These are phyloP conservation scores for Hysterium pulicare DNA, from an alignment of 2,329 filamentous ascomycete species.

Conservation along the genomic window DNA sequence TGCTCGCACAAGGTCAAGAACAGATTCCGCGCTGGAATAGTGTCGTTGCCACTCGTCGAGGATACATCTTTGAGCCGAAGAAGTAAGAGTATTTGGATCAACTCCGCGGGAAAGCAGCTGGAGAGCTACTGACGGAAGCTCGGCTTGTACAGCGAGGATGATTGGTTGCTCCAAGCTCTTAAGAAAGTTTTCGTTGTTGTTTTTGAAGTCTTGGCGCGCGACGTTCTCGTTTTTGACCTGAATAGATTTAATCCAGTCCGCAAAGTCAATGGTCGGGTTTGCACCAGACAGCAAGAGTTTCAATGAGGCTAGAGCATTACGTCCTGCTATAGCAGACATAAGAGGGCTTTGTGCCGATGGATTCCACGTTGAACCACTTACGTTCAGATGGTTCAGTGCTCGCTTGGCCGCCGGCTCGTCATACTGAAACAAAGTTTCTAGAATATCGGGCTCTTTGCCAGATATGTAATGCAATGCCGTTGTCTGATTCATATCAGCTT, in stretches of 20 bases:
- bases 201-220: conserved; percentile 39
- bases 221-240: conserved; percentile 42
- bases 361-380: conserved; percentile 35
- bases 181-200: conserved; percentile 51
- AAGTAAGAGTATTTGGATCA: conserved; percentile 60
- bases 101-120: conserved; percentile 62
- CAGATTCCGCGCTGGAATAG: conserved; percentile 43
- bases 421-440: conserved; percentile 46
- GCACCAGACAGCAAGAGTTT: conserved; percentile 65
- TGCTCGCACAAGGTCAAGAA: conserved; percentile 59
- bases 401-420: conserved; percentile 61
- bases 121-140: conserved; percentile 52
- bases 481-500: conserved; percentile 63
- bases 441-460: conserved; percentile 46
- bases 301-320: conserved; percentile 52
- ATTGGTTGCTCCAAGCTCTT: conserved; percentile 60
- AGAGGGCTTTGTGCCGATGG: conserved; percentile 50
- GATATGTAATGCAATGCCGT: conserved; percentile 67
- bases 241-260: conserved; percentile 60
- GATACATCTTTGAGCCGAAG: conserved; percentile 25
- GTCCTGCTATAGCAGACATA: conserved; percentile 55
- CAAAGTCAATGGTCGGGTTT: conserved; percentile 57
- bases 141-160: conserved; percentile 55
- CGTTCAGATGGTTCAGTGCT: conserved; percentile 63
- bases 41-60: conserved; percentile 32